Conservation (phyloP, 805 yeast genomes). For the Metschnikowia koreensis region DNA sequence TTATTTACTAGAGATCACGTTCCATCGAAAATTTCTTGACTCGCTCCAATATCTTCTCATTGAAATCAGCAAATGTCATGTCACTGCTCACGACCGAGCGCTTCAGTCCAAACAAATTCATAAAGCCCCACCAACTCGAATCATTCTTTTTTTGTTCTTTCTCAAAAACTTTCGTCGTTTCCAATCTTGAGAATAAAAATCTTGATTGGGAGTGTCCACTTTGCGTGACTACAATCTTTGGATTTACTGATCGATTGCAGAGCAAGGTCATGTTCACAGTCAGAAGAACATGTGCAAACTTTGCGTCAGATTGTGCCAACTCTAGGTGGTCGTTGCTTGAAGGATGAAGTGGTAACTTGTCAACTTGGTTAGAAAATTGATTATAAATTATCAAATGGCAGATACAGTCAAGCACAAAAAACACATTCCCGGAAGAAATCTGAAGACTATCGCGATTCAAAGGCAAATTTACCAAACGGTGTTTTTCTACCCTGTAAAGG, state of each 20-base stretch:
- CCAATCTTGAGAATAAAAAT: constrained; percentile 31
- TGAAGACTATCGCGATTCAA: constrained; percentile 15
- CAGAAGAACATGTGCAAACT: constrained; percentile 2
- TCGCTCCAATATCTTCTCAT: constrained; percentile 22
- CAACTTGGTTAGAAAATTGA: constrained; percentile 5
- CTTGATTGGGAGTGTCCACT: constrained; percentile 39
- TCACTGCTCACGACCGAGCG: constrained; percentile 23
- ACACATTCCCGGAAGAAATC: constrained; percentile 6
- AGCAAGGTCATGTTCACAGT: constrained; percentile 4
- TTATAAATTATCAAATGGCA: constrained; percentile 28
- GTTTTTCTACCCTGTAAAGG: constrained; percentile 17
- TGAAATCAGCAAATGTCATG: constrained; percentile 26
- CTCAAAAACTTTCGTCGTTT: constrained; percentile 19
- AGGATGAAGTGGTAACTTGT: constrained; percentile 15
- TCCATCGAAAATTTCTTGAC: constrained; percentile 11
- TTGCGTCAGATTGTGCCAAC: not conserved
- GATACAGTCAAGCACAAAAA: constrained; percentile 31
- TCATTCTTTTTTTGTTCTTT: not conserved
- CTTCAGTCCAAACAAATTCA: constrained; percentile 1
- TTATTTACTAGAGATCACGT: not conserved
- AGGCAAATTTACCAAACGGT: constrained; percentile 7
- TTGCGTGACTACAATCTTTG: constrained; percentile 32
- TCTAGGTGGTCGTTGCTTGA: constrained; percentile 14
- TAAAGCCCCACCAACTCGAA: constrained; percentile 13
- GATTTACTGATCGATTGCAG: constrained; percentile 16